These are phyloP conservation scores for Tetradesmus obliquus DNA, from an alignment of 139 green algal genomes.

Conservation along the genomic window DNA sequence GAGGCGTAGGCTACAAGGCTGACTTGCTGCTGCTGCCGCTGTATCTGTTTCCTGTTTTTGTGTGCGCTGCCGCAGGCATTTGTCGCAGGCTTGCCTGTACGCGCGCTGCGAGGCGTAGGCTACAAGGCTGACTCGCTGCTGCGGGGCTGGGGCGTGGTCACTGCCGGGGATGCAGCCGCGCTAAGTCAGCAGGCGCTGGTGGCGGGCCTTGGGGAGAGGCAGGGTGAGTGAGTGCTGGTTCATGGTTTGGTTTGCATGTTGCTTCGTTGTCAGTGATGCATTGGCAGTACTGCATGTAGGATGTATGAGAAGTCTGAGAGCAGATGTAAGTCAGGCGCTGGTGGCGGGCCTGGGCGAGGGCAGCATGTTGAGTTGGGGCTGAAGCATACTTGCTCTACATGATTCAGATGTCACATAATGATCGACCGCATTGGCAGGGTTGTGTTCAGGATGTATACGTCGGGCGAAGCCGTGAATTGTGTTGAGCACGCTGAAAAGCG, in stretches of 20 bases:
- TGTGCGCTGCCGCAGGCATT: constrained; percentile 21
- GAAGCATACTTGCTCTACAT: too few relatives aligned
- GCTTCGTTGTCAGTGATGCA: too few relatives aligned
- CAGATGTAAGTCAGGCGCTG: too few relatives aligned
- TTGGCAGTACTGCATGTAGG: too few relatives aligned
- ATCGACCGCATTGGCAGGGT: too few relatives aligned
- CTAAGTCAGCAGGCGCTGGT: constrained; percentile 49
- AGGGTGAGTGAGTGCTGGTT: constrained; percentile 25
- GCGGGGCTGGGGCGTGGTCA: constrained; percentile 51
- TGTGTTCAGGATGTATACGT: too few relatives aligned
- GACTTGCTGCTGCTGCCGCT: not conserved
- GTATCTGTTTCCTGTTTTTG: not conserved
- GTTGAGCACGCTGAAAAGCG: too few relatives aligned
- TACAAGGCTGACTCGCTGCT: constrained; percentile 66
- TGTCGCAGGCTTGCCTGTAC: constrained; percentile 66
- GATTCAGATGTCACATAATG: too few relatives aligned
- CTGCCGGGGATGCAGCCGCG: constrained; percentile 58
- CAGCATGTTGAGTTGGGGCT: too few relatives aligned
- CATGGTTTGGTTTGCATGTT: not conserved
- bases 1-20: constrained; percentile 44
- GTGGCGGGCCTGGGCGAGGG: too few relatives aligned
- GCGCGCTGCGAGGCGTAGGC: constrained; percentile 64
- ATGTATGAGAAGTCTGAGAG: too few relatives aligned
- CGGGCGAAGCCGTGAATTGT: too few relatives aligned
- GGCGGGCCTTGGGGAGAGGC: constrained; percentile 58